Base-by-base conservation (phyloP, 2,329 filamentous ascomycete genomes). In the Trichoderma atroviride region DNA sequence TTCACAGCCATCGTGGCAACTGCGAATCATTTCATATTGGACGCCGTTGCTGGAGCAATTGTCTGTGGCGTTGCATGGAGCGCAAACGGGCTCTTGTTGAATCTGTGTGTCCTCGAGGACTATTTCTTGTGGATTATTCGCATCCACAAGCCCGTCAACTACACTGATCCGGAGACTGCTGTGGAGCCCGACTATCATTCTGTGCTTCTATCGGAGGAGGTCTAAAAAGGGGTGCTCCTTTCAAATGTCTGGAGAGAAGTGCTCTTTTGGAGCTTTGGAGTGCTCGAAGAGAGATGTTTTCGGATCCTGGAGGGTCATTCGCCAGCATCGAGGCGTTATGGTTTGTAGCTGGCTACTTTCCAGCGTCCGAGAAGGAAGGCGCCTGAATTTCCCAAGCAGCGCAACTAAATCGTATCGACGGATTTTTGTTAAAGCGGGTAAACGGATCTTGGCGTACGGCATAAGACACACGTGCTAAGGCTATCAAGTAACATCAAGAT, bases 11-110 rank as follows among this genome's bases (percentile, higher is more conserved):
- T 92, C 72, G 83, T 92, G 29, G 87, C 90, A 3, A 92, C 90
- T 0, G 90, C 90, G 57, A 92, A 92, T 76, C 90, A 92, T 78
- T 91, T 92, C 76, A 84, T 92, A 59, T 84, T 92, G 7, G 91
- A 92, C 76, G 90, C 91, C 0, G 85, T 92, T 1, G 91, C 89
- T 0, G 91, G 90, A 16, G 87, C 89, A 6, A 75, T 86, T 37
- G 89, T 92, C 3, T 92, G 90, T 73, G 82, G 81, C 3, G 72
- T 91, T 5, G 89, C 89, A 0, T 92, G 90, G 90, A 78, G 85
- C 68, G 78, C 78, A 58, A 87, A 87, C 73, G 77, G 77, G 35
- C 74, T 85, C 19, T 76, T 92, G 68, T 79, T 91, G 66, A 92
- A 92, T 76, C 77, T 92, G 67, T 79, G 91, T 37, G 83, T 87